Conservation (phyloP, 1,284 basidiomycete genomes). For the Irpex sp. region DNA sequence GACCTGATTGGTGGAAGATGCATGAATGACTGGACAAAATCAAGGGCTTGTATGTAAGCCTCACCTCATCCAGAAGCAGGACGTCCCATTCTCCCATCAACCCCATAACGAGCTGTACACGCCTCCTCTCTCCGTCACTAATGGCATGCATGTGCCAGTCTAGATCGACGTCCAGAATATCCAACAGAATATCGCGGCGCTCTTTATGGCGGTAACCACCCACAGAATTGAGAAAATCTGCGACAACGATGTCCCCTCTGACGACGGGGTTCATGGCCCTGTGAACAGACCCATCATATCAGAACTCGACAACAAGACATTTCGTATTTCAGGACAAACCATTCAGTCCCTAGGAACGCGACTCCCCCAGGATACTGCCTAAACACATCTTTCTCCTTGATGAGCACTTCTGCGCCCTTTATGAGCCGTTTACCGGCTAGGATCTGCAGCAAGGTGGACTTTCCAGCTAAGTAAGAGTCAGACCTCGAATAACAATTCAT, state of each 20-base stretch:
- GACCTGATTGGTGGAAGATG: slow-evolving; percentile 46
- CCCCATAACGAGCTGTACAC: slow-evolving; percentile 96
- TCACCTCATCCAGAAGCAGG: slow-evolving; percentile 88
- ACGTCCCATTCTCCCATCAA: slow-evolving; percentile 96
- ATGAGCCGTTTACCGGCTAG: slow-evolving; percentile 91
- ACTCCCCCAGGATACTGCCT: slow-evolving; percentile 69
- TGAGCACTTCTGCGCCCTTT: slow-evolving; percentile 52
- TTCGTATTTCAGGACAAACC: slow-evolving; percentile 42
- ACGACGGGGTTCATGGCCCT: slow-evolving; percentile 98
- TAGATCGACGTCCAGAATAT: slow-evolving; percentile 92
- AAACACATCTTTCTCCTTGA: slow-evolving; percentile 87
- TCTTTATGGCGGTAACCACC: slow-evolving; percentile 94
- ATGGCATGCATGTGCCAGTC: slow-evolving; percentile 93
- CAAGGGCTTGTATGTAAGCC: slow-evolving; percentile 7
- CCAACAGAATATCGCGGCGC: slow-evolving; percentile 80
- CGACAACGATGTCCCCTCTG: slow-evolving; percentile 85
- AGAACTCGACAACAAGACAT: neutral
- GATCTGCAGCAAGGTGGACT: slow-evolving; percentile 93
- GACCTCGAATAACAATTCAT: neutral
- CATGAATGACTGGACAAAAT: neutral
- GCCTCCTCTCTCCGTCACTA: slow-evolving; percentile 92
- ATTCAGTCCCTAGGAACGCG: slow-evolving; percentile 91
- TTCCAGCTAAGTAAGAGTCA: slow-evolving; percentile 62
- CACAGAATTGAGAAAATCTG: slow-evolving; percentile 90
- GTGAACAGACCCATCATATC: slow-evolving; percentile 1